Evolutionary conservation across 352 stramenopile species (phyloP), one percentile per base, ranked within the genome.

Genomic region (Aphanomyces invadans): DNA sequence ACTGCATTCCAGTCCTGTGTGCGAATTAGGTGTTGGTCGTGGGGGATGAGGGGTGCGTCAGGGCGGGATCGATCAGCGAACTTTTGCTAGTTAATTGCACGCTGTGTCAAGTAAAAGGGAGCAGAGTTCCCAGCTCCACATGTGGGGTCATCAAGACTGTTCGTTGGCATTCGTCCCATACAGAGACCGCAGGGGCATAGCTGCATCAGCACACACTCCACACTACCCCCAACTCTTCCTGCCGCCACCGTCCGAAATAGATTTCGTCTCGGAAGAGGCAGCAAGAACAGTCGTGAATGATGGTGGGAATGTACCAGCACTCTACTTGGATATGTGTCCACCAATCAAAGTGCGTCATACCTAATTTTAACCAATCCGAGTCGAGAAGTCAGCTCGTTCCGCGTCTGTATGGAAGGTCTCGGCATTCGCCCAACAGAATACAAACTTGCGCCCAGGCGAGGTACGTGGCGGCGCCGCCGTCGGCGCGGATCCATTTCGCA

Each of bases 301-400:
- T 39, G 49, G 49, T 57, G 9, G 44, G 9, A 23, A 52, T 26
- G 9, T 9, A 52, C 44, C 44, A 21, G 19, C 44, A 52, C 44
- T 52, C 19, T 52, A 19, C 4, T 5, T 52, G 10, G 9, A 23
- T n/a, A 9, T 7, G 7, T 19, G 5, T 52, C 44, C 44, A 25
- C 44, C 44, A 52, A 52, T 52, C 12, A 52, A 52, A 52, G 4
- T n/a, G 5, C 21, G 12, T n/a, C 19, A 28, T 12, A 32, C 1
- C 36, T 36, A 57, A 57, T 57, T 23, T 36, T 38, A 28, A n/a
- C 49, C 49, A 57, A 57, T 57, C 49, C 0, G 11, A 32, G 29
- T 5, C 49, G 21, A 57, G 25, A 57, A 57, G 49, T 33, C 49
- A 57, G 49, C 49, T 21, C 44, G 44, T 9, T 52, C 38, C 17